Evolutionary conservation across 805 yeast species (phyloP).

Genomic region (Saccharomycopsis guyanensis): DNA sequence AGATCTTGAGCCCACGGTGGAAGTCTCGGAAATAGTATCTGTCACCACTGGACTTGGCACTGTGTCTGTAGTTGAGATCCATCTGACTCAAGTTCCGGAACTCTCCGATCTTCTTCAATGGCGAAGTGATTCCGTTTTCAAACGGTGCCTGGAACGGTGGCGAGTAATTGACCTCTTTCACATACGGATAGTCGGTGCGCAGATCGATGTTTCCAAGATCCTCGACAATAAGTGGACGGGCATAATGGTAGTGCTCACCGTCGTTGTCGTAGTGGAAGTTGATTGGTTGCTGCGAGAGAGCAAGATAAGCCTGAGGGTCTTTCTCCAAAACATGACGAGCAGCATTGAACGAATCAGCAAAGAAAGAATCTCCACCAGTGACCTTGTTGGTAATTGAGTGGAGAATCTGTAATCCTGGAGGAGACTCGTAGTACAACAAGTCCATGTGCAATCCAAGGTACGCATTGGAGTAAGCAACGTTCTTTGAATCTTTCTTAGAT

Average conservation of each 20-base stretch:
- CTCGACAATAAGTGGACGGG: slow-evolving; percentile 30
- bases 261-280: slow-evolving; percentile 62
- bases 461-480: slow-evolving; percentile 61
- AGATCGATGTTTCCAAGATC: slow-evolving; percentile 20
- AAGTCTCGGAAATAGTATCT: slow-evolving; percentile 43
- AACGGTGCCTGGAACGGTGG: slow-evolving; percentile 83
- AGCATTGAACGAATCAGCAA: slow-evolving; percentile 63
- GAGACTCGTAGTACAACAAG: slow-evolving; percentile 66
- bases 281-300: slow-evolving; percentile 51
- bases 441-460: slow-evolving; percentile 74
- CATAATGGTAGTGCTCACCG: slow-evolving; percentile 51
- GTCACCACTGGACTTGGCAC: slow-evolving; percentile 33
- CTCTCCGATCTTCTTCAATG: slow-evolving; percentile 23
- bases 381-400: slow-evolving; percentile 47
- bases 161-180: slow-evolving; percentile 61
- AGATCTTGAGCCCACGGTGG: slow-evolving; percentile 45
- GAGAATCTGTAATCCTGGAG: slow-evolving; percentile 69
- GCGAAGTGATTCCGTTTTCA: slow-evolving; percentile 44
- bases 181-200: slow-evolving; percentile 27
- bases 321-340: slow-evolving; percentile 41
- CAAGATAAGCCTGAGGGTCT: slow-evolving; percentile 59
- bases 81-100: slow-evolving; percentile 21
- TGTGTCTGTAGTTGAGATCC: slow-evolving; percentile 18
- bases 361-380: slow-evolving; percentile 56
- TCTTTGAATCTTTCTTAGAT: slow-evolving; percentile 45